A percentile compares a stretch with the other conserved stretches of the same genome.
Evolutionary conservation across 2,329 filamentous ascomycete species (phyloP).

Genomic region (Keithomyces neogunnii): DNA sequence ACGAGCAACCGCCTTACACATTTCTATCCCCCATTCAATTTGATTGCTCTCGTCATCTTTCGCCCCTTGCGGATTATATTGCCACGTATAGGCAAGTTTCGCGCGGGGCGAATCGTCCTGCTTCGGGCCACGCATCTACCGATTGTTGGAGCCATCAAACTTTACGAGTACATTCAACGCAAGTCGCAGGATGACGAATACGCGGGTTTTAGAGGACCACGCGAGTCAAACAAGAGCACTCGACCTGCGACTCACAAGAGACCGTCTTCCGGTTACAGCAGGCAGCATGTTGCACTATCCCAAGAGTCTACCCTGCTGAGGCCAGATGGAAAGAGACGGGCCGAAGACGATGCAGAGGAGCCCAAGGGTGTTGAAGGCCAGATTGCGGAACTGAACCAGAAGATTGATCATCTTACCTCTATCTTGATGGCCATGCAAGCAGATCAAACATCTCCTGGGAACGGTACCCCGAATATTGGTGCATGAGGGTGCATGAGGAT

Average conservation of each 20-base stretch:
- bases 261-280: slow-evolving; percentile 9
- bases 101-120: slow-evolving; percentile 51
- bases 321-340: slow-evolving; percentile 10
- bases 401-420: slow-evolving; percentile 51
- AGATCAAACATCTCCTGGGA: neutral
- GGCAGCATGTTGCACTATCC: slow-evolving; percentile 6
- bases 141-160: slow-evolving; percentile 58
- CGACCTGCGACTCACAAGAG: slow-evolving; percentile 12
- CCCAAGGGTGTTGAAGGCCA: slow-evolving; percentile 38
- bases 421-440: slow-evolving; percentile 41
- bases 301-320: slow-evolving; percentile 11
- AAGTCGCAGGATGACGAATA: slow-evolving; percentile 33
- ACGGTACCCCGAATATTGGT: neutral
- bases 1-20: slow-evolving; percentile 61
- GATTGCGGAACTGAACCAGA: slow-evolving; percentile 44
- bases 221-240: slow-evolving; percentile 16
- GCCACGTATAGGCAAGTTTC: slow-evolving; percentile 53
- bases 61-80: slow-evolving; percentile 64
- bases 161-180: slow-evolving; percentile 50
- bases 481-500: neutral
- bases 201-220: slow-evolving; percentile 40
- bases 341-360: slow-evolving; percentile 28
- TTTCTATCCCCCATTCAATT: slow-evolving; percentile 65
- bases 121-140: slow-evolving; percentile 57
- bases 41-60: slow-evolving; percentile 63